Evolutionary conservation across 495 filamentous ascomycete species (phyloP), one percentile per base, ranked within the genome.

Genomic region (Filosporella fistucella): DNA sequence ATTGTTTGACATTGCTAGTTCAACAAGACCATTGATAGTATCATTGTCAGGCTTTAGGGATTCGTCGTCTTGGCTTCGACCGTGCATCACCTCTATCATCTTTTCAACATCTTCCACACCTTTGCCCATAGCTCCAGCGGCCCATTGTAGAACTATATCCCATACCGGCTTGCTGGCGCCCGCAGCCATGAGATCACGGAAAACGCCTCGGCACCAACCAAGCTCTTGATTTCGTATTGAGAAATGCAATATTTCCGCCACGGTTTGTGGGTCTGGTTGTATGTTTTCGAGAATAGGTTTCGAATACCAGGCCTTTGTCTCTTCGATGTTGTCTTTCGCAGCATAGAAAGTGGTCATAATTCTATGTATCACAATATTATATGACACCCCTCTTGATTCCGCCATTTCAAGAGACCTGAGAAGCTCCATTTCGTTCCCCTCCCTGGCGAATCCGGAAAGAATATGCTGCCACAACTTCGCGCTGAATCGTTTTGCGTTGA

Each of bases 81-180:
- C 66, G 5, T 59, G 52, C 71, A 88, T 83, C 37, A 83, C 70
- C 4, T 72, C 54, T 45, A 91, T 70, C 73, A 88, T 86, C 37
- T 75, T 69, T 42, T 80, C 79, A 24, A 95, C 71, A 36, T 84
- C 80, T 52, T 86, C 78, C 4, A 85, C 79, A 10, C 80, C 78
- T 58, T 78, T 84, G 8, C 81, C 83, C 50, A 83, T 76, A 28
- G 65, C 61, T 11, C 82, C 73, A 11, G 83, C 84, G 21, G 87
- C 80, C 86, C 86, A 95, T 38, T 85, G 76, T 33, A 95, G 72
- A 6, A 84, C 66, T 24, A 84, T 71, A 53, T 90, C 81, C 76
- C 85, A 85, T n/a, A 58, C 63, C 20, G 72, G 65, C 29, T 84
- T 76, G 22, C 49, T 26, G 22, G 71, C 74, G 14, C 52, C 67